Evolutionary conservation across 2,329 filamentous ascomycete species (phyloP), one percentile per base, ranked within the genome.

Genomic region (Fusarium ambrosium): DNA sequence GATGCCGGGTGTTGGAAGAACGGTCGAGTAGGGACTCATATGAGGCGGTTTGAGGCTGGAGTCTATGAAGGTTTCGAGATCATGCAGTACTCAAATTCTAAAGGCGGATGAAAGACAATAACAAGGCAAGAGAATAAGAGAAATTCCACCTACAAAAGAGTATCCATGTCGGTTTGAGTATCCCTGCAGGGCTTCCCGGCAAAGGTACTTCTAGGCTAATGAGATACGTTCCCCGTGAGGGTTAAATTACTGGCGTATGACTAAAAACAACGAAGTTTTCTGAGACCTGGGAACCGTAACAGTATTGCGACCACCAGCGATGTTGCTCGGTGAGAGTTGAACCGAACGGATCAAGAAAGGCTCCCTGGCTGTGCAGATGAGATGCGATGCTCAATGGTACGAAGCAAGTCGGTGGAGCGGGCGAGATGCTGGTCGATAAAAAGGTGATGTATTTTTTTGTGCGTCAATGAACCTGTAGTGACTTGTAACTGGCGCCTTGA

Each of bases 71-170:
- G 16, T 69, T 16, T 27, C 60, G 14, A 51, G 32, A 56, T 34
- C 20, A 37, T 16, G n/a, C 7, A 29, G 56, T 16, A 29, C 48
- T 39, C 32, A n/a, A 51, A 14, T 24, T 36, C 36, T 20, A 13
- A 27, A 20, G 32, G 16, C n/a, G 7, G 22, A 24, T 22, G 24
- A 14, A 58, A 22, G 27, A 43, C 43, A 32, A 51, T 37, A 22
- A 4, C 24, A 39, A 56, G 14, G 56, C 41, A 36, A 16, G 34
- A 22, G 11, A 67, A 62, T 6, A 22, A 53, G 32, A 64, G 37
- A n/a, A 37, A n/a, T 36, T 22, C 53, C 37, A 89, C 89, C 83
- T 85, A 91, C 89, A 92, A 84, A 78, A 92, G 81, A 69, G 90
- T 92, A 81, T 92, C 90, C 90, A 92, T 92, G 65, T 64, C 79